Base-by-base conservation (phyloP, 2,329 filamentous ascomycete species). In the Fusarium sp. region DNA sequence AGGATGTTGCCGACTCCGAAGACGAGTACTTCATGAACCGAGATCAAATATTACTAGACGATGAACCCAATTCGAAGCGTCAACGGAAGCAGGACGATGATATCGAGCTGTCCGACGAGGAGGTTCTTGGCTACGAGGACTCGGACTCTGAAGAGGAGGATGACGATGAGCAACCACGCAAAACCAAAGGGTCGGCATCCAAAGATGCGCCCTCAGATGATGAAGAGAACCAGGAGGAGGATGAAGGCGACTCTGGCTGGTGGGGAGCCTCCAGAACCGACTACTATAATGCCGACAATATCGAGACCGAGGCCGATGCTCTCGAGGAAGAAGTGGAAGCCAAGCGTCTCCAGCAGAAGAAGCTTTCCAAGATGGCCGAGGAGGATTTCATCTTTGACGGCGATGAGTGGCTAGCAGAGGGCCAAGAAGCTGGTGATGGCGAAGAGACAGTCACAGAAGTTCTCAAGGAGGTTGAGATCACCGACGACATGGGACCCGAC, bases 371-470 rank as follows among this genome's bases (percentile, higher is more conserved):
- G 71, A 96, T 99, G 92, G 88, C 90, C 7, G 95, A 97, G 72
- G 92, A 92, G 39, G 96, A 99, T 77, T 99, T 98, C 76, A 91
- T 94, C 10, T 97, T 98, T 70, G 94, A 98, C 74, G 93, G 97
- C 75, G 87, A 89, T 42, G 94, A 97, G 72, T 98, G 95, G 96
- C 78, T 91, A 38, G 88, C 87, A 26, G 82, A 85, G 17, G 86
- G 85, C 5, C 84, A 83, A 17, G 83, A 84, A 22, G 82, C 82
- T 2, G 83, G 84, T 3, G 83, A 84, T 34, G 83, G 84, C 61
- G 84, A 82, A 69, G 87, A 89, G 17, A 86, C 91, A n/a, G 88
- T 97, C 14, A 96, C 91, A 5, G 94, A 98, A 78, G 88, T 95
- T n/a, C 84, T 98, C 46, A 93, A 94, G 52, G 92, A 97, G 73